These are phyloP conservation scores for Cryptomeria japonica DNA, from an alignment of 75 land plant species.

Conservation along the genomic window DNA sequence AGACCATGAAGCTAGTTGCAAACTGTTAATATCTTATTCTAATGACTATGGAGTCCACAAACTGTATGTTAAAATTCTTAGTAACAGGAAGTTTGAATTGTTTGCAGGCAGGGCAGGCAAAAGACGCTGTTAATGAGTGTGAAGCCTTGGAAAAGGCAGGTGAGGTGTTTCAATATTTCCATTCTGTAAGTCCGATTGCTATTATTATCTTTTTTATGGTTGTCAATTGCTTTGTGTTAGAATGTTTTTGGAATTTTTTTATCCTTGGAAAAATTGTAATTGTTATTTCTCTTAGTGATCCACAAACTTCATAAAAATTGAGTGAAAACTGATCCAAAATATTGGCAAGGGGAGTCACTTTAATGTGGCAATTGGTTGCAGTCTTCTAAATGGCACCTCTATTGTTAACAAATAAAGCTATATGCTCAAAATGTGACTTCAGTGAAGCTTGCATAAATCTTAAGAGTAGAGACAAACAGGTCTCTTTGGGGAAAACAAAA, in stretches of 20 bases:
- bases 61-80: background rate
- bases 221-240: background rate
- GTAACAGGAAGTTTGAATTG: background rate
- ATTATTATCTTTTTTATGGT: background rate
- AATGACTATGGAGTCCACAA: background rate
- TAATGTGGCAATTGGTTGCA: background rate
- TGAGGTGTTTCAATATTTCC: constrained; percentile 9
- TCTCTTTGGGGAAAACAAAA: background rate
- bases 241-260: background rate
- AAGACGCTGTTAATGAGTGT: constrained; percentile 47
- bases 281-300: background rate
- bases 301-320: background rate
- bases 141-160: constrained; percentile 49
- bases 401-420: background rate
- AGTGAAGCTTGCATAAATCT: background rate
- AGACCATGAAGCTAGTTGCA: background rate
- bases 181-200: background rate
- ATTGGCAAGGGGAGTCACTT: background rate
- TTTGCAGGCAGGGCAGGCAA: constrained; percentile 54
- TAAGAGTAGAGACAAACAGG: background rate
- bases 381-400: background rate
- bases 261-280: background rate
- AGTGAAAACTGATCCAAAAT: background rate
- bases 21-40: background rate
- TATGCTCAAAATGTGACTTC: background rate